Evolutionary conservation across 371 early-diverging fungal species (phyloP).

Genomic region (Mucor saturninus): DNA sequence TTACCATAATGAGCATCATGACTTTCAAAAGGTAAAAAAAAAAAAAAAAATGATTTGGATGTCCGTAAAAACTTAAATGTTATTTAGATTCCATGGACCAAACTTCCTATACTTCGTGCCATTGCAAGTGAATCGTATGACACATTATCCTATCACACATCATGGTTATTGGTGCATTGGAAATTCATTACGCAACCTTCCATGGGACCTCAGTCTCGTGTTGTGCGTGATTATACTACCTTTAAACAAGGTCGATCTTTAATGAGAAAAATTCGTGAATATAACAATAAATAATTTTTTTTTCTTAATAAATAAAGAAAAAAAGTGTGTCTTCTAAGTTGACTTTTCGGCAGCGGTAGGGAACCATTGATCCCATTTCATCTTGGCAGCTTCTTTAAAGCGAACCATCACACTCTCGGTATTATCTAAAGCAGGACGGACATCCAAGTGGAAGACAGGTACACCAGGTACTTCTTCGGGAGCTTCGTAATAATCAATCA

Average conservation of each 20-base stretch:
- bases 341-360: constrained; percentile 7
- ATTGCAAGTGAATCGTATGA: constrained; percentile 94
- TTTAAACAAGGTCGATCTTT: constrained; percentile 70
- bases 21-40: constrained; percentile 71
- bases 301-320: not conserved
- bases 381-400: constrained; percentile 56
- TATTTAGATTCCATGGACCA: constrained; percentile 83
- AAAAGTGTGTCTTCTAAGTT: not conserved
- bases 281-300: constrained; percentile 15
- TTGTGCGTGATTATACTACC: constrained; percentile 73
- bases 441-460: constrained; percentile 82
- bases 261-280: constrained; percentile 38
- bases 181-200: constrained; percentile 76
- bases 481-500: constrained; percentile 81
- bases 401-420: constrained; percentile 64
- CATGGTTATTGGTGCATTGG: constrained; percentile 87
- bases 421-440: constrained; percentile 83
- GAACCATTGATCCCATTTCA: constrained; percentile 52
- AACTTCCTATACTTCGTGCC: constrained; percentile 77
- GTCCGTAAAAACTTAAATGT: too few species aligned
- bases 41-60: not conserved
- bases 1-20: constrained; percentile 98
- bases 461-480: constrained; percentile 67
- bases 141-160: constrained; percentile 79
- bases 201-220: constrained; percentile 85